Base-by-base conservation (phyloP, 129 eudicot species). In the Flaveria linearis region DNA sequence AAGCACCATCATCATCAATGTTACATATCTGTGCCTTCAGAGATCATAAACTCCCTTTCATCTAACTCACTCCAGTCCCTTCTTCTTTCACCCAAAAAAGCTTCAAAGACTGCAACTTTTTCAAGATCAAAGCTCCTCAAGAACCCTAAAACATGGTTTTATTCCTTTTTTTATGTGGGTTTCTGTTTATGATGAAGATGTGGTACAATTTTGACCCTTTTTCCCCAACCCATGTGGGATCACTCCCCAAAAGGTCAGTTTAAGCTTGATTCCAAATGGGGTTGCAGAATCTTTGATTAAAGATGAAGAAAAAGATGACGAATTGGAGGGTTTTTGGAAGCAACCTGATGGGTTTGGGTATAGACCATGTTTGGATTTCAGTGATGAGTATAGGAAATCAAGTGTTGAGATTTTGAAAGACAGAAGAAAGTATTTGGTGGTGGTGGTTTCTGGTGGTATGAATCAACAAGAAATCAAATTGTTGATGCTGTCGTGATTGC, bases 401-500 rank as follows among this genome's bases (percentile, higher is more conserved):
- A 88, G 91, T 77, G 75, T 55, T 56, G 83, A 30, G 65, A 78
- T 84, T 71, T 72, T 83, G 50, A 90, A 86, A 77, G 89, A 87
- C 3, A 88, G 97, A 74, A 85, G 64, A 28, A 93, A 81, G 86
- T 93, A 87, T 82, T 75, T 93, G 86, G 84, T 91, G 82, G 98
- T 93, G 71, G 98, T 93, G 70, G 98, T 91, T 80, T 68, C 97
- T 73, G 98, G 98, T 25, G 98, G 98, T 50, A 81, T 93, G 89
- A 93, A 93, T 87, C 98, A 93, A 83, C 98, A 93, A 84, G 97
- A 81, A 93, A 93, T 75, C 98, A 93, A 72, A 93, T 93, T 72
- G 98, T 93, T 53, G 98, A 93, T 85, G 98, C 98, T 78, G 98
- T 93, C 12, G 98, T 93, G 7, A 90, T 93, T 82, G 98, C 98